Evolutionary conservation across 306 rosid species (phyloP), one percentile per base, ranked within the genome.

Genomic region (Castanea sativa): DNA sequence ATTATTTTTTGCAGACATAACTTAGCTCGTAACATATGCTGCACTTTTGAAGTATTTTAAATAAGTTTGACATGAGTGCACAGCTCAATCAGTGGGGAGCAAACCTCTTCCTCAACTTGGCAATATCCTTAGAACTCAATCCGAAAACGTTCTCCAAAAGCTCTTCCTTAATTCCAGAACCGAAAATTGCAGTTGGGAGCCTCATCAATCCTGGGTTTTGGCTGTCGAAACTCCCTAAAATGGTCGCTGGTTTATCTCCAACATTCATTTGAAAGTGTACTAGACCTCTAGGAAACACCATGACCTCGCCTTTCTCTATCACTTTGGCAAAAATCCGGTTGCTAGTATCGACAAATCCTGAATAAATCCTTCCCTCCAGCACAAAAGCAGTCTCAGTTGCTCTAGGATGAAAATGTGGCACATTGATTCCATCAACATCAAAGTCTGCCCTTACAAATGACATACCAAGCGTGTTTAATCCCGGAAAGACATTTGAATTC

Each of bases 191-290:
- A 76, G 83, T 73, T 11, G 99, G 92, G 80, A 95, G 83, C 69
- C 65, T 95, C 91, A 32, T 70, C 78, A 88, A 51, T 38, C 99
- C 99, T 30, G 99, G 99, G 80, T 92, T 95, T 79, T 95, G 96
- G 89, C 99, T 95, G 43, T 95, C 85, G 73, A 95, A 92, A 60
- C 93, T 95, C n/a, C 98, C 98, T 23, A 91, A 75, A 63, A 91
- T 77, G 27, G 97, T 82, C 69, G 98, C 98, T 23, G 91, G 94
- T 45, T 85, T 80, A 71, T 90, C 91, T 21, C 99, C 99, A 73
- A 92, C 93, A 71, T 95, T 95, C 97, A 95, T 89, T 81, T 95
- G 98, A 73, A 95, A 95, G 80, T 95, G 99, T 69, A 92, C 86
- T 4, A 91, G 25, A 20, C 98, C 98, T 81, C 87, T 92, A 12